These are phyloP conservation scores for Coemansia sp. DNA, from an alignment of 192 early-diverging fungal species.

Conservation along the genomic window DNA sequence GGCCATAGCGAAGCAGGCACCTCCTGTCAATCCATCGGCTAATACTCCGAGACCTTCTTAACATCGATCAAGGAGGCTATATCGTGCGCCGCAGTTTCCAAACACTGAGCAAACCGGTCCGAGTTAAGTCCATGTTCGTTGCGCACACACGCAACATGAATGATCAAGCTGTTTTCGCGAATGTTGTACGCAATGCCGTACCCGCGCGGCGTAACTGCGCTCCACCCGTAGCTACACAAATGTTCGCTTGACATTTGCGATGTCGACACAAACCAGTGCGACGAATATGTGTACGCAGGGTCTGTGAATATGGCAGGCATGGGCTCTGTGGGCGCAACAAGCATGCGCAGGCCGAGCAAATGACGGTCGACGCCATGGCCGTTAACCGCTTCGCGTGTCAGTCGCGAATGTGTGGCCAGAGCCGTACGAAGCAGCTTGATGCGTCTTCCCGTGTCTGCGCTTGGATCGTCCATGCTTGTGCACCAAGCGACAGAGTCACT, in stretches of 20 bases:
- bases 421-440: constrained; percentile 73
- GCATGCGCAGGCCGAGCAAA: constrained; percentile 82
- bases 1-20: too few relatives aligned
- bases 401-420: constrained; percentile 70
- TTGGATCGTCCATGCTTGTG: constrained; percentile 77
- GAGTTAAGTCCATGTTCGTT: constrained; percentile 56
- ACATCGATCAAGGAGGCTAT: constrained; percentile 33
- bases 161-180: constrained; percentile 76
- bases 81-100: constrained; percentile 84
- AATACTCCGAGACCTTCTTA: too few relatives aligned
- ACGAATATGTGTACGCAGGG: constrained; percentile 76
- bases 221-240: constrained; percentile 94
- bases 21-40: too few relatives aligned
- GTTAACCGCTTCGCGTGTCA: constrained; percentile 79
- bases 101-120: constrained; percentile 66
- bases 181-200: constrained; percentile 97
- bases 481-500: constrained; percentile 81
- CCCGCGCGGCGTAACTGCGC: constrained; percentile 83
- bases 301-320: constrained; percentile 87
- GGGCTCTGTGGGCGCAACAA: constrained; percentile 67
- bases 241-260: constrained; percentile 90
- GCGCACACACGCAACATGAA: constrained; percentile 81
- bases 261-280: constrained; percentile 93
- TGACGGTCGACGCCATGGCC: constrained; percentile 91
- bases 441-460: constrained; percentile 55